These are phyloP conservation scores for Biscogniauxia mediterranea DNA, from an alignment of 2,329 filamentous ascomycete species.

Conservation along the genomic window DNA sequence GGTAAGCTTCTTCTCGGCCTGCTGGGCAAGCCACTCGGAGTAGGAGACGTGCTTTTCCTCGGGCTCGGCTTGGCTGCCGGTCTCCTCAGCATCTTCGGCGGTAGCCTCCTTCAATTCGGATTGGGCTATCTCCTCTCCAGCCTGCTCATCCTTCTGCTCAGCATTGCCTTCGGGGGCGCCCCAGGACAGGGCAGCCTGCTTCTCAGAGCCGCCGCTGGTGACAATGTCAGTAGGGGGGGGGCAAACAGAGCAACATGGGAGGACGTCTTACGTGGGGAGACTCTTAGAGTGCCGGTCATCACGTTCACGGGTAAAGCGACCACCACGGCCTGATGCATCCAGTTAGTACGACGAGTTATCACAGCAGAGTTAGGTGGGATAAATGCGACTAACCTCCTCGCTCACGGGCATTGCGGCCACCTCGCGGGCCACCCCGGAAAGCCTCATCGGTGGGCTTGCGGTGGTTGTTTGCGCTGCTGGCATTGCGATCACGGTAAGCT, in stretches of 20 bases:
- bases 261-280: conserved; percentile 43
- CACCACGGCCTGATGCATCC: conserved; percentile 48
- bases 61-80: conserved; percentile 54
- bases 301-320: conserved; percentile 49
- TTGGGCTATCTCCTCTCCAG: conserved; percentile 84
- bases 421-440: conserved; percentile 54
- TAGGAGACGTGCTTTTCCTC: conserved; percentile 91
- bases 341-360: conserved; percentile 14
- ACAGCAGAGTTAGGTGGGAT: not conserved
- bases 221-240: conserved; percentile 6
- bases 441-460: conserved; percentile 72
- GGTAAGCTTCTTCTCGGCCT: conserved; percentile 70
- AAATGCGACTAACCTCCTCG: conserved; percentile 50
- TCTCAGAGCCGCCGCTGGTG: conserved; percentile 72
- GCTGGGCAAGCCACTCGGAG: conserved; percentile 77
- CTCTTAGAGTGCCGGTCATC: conserved; percentile 57
- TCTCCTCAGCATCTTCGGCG: conserved; percentile 44
- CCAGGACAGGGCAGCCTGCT: conserved; percentile 88
- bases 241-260: not conserved
- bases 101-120: conserved; percentile 73
- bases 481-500: conserved; percentile 90
- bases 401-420: conserved; percentile 62
- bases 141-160: conserved; percentile 88
- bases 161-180: conserved; percentile 77
- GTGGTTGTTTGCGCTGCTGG: conserved; percentile 80